A percentile compares a stretch with the other conserved stretches of the same genome.
These are phyloP conservation scores for Brettanomyces bruxellensis DNA, from an alignment of 805 yeast species.

Conservation along the genomic window DNA sequence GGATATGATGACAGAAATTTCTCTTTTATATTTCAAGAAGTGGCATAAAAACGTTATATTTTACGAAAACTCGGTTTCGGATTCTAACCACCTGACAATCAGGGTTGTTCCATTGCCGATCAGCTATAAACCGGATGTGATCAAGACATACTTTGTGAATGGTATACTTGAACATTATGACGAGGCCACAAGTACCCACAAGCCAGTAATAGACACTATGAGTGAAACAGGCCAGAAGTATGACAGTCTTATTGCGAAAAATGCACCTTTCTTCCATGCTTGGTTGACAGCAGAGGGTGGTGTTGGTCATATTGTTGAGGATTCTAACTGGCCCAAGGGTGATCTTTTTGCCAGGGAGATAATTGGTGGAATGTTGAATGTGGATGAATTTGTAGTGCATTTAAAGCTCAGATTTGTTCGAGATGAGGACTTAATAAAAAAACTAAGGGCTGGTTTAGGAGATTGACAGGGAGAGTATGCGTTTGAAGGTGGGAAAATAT, in stretches of 20 bases:
- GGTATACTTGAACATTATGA: conserved; percentile 29
- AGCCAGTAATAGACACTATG: conserved; percentile 30
- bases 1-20: conserved; percentile 33
- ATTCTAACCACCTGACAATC: conserved; percentile 30
- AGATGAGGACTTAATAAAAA: conserved; percentile 7
- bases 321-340: conserved; percentile 34
- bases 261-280: conserved; percentile 42
- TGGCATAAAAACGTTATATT: conserved; percentile 29
- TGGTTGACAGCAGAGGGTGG: conserved; percentile 42
- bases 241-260: conserved; percentile 30
- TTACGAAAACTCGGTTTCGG: conserved; percentile 33
- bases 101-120: conserved; percentile 35
- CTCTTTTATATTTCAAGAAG: conserved; percentile 29
- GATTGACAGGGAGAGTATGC: background rate
- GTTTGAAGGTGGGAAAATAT: no score
- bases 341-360: conserved; percentile 37
- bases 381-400: conserved; percentile 28
- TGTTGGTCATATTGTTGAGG: conserved; percentile 41
- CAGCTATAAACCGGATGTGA: conserved; percentile 16
- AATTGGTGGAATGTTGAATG: conserved; percentile 35
- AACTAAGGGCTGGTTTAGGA: conserved; percentile 4
- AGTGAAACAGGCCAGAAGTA: conserved; percentile 8
- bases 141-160: conserved; percentile 34
- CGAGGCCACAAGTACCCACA: conserved; percentile 30
- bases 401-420: conserved; percentile 20